Evolutionary conservation across 495 filamentous ascomycete genomes (phyloP), one percentile per base, ranked within the genome.

Genomic region (Lentithecium fluviatile): DNA sequence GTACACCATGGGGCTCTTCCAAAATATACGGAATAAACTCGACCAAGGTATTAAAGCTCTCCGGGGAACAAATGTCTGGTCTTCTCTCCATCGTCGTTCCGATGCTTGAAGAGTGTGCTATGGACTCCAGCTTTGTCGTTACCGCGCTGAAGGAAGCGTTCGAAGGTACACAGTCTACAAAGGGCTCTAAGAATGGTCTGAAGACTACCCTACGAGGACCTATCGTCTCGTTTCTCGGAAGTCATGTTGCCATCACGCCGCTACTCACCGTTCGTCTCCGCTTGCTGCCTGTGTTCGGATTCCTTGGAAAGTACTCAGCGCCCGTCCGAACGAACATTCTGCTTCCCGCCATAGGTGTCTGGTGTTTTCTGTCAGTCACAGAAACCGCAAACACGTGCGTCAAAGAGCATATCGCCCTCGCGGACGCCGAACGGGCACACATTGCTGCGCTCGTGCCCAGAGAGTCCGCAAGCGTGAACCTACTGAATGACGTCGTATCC

Each of bases 61-160:
- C 82, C 32, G 60, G 65, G 2, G 79, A 82, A 15, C 82, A 86
- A 45, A 75, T 73, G 2, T 70, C 79, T 19, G 82, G 82, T 48
- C 74, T 96, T 11, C 62, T 96, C 17, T 81, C 79, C 19, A 75
- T 86, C 23, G 71, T 97, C 32, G 68, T 88, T 21, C 86, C 88
- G 1, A 81, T 77, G 5, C 68, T 97, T 17, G 91, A 96, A 68
- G 92, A 96, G 72, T 92, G 85, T 65, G 79, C 90, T 10, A 75
- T 95, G 19, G 91, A 96, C 69, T 73, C 81, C 5, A 80, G 76
- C 34, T 80, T 91, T 42, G 74, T 93, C 23, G 74, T 77, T 10
- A 79, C 78, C 20, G 77, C 80, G 7, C 66, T 95, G n/a, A 80
- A 81, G 49, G 78, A 76, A 46, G 73, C 76, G 0, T 63, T 91